Base-by-base conservation (phyloP, 495 filamentous ascomycete genomes). In the Extremus antarcticus region DNA sequence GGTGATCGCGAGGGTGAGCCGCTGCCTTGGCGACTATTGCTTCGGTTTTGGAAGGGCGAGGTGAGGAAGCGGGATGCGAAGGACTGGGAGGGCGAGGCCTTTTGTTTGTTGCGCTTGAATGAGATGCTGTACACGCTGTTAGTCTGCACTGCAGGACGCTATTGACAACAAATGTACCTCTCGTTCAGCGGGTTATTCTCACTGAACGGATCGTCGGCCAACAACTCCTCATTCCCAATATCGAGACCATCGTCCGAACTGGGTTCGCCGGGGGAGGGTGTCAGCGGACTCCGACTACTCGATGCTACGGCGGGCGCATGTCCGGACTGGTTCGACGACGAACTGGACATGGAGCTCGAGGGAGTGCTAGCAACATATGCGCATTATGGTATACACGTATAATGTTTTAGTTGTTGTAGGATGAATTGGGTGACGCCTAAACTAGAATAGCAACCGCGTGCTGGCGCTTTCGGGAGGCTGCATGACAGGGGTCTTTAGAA, bases 51-150 rank as follows among this genome's bases (percentile, higher is more conserved):
- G 55, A 49, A 50, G 52, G 22, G 66, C 61, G 32, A 67, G 56
- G 16, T 57, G 57, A 48, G 66, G 62, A 47, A 79, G 73, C 54
- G 74, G 79, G 70, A 81, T 81, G 61, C 62, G 80, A 57, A 75
- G 77, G 65, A 78, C 70, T 67, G 74, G 71, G 66, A 75, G 59
- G 60, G 74, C 63, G 76, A 77, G 29, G 29, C 13, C 7, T 4
- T 4, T 62, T 88, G 89, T 61, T 81, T 80, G 65, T 87, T 90
- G 60, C 85, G 83, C 73, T 94, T 92, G 73, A 95, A 95, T 17
- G 84, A 81, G 50, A 89, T 75, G 2, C 86, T 86, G 55, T 1
- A 49, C 23, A 25, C 7, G 20, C 10, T 10, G 4, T 29, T 41
- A 59, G 38, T 35, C 29, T 13, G 29, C n/a, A n/a, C n/a, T n/a